A percentile compares a stretch with the other conserved stretches of the same genome.
Evolutionary conservation across 495 filamentous ascomycete species (phyloP).

Genomic region (Physcia stellaris): DNA sequence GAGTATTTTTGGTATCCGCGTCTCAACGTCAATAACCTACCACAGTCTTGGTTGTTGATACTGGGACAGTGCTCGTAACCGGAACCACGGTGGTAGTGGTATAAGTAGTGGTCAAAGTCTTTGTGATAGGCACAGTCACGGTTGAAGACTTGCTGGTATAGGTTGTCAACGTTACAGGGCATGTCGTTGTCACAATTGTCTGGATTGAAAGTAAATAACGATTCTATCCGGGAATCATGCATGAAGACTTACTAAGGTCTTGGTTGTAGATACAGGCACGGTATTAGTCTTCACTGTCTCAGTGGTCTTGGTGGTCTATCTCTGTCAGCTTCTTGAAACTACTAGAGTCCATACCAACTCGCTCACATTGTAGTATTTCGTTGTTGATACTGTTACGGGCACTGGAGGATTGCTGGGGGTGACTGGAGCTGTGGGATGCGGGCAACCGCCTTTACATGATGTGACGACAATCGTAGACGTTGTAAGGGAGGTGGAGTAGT

Average conservation of each 20-base stretch:
- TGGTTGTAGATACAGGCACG: not conserved
- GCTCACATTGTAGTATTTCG: not conserved
- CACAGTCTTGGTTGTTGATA: not conserved
- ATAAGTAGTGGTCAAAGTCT: constrained; percentile 6
- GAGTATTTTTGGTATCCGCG: not conserved
- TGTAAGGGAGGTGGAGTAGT: constrained; percentile 8
- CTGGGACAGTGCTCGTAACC: not conserved
- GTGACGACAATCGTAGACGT: constrained; percentile 11
- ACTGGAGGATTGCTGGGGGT: not conserved
- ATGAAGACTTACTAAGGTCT: not conserved
- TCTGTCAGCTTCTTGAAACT: not conserved
- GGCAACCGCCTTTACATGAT: constrained; percentile 9
- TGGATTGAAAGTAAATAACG: not conserved
- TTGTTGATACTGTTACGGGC: not conserved
- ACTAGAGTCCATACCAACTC: not conserved
- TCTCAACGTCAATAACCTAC: not conserved
- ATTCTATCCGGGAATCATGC: not conserved
- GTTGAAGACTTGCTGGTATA: not conserved
- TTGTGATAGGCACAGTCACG: constrained; percentile 3
- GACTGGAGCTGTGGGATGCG: not conserved
- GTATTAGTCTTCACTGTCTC: not conserved
- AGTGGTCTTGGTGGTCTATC: not conserved
- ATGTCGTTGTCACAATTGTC: not conserved
- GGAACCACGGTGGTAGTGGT: constrained; percentile 8
- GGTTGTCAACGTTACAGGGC: constrained; percentile 1